Evolutionary conservation across 2,329 filamentous ascomycete species (phyloP).

Genomic region (Apiospora pterosperma): DNA sequence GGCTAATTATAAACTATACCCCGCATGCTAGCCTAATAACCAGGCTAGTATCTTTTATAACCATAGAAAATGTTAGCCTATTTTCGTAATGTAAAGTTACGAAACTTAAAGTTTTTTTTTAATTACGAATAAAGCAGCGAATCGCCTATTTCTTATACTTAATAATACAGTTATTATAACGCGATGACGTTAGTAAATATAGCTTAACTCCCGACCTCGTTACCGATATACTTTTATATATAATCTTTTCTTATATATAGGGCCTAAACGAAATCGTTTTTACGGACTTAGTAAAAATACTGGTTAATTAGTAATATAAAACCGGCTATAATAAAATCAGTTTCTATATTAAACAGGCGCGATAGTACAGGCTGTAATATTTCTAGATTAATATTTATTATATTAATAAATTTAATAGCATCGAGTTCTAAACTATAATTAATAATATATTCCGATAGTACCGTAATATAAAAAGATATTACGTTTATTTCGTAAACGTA

Average conservation of each 20-base stretch:
- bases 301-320: too few relatives aligned
- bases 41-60: too few relatives aligned
- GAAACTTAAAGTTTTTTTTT: too few relatives aligned
- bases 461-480: constrained; percentile 10
- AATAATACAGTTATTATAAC: neutral
- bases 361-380: neutral
- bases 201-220: neutral
- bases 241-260: neutral
- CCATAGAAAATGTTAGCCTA: too few relatives aligned
- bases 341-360: neutral
- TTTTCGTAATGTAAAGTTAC: too few relatives aligned
- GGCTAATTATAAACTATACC: too few relatives aligned
- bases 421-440: constrained; percentile 6
- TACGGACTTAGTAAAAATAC: too few relatives aligned
- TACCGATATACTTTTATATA: neutral
- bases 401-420: neutral
- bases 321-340: neutral
- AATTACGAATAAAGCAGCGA: too few relatives aligned
- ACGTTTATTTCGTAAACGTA: constrained; percentile 15
- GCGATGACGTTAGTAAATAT: neutral
- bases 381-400: constrained; percentile 3
- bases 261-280: neutral
- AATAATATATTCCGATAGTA: constrained; percentile 16
- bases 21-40: too few relatives aligned
- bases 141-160: too few relatives aligned